Base-by-base conservation (phyloP, 495 filamentous ascomycete species). In the Penicillium simplicissimum region DNA sequence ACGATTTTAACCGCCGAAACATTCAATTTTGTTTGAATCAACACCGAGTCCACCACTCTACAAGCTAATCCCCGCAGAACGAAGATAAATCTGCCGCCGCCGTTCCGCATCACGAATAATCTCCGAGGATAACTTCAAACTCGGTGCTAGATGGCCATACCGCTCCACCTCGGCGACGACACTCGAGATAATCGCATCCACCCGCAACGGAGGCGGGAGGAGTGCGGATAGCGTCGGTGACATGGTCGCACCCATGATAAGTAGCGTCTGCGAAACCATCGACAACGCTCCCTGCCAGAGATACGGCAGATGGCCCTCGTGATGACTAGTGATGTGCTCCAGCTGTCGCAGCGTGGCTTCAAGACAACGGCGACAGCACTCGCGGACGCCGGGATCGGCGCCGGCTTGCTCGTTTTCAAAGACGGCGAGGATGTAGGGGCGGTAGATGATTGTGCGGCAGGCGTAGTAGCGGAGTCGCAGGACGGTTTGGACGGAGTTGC, bases 161-260 rank as follows among this genome's bases (percentile, higher is more conserved):
- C 85, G 79, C 67, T 89, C 87, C 17, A 91, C 85, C 70, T 92
- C 90, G 64, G 81, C 76, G 42, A 91, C 84, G 19, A 92, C 89
- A 45, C 87, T 82, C 64, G 85, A 85, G 76, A 93, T 91, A 65
- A 93, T 90, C 37, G 82, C 79, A 69, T 93, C 88, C 55, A 92
- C 85, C 57, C 83, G 78, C 14, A 79, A 71, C 10, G 83, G 75
- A 8, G 87, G 84, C 52, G 89, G 85, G 17, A 93, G 82, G 23
- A 92, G 82, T 42, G 76, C 80, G 13, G 85, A 85, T 10, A 93
- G 82, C 8, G 86, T 85, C 11, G 85, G 87, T n/a, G 87, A 90
- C 87, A 93, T 90, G 17, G 87, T 92, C 52, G 89, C 90, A 8
- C 89, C 90, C 90, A 93, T 93, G 37, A 93, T 84, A 40, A 94